These are phyloP conservation scores for Venturia aucupariae DNA, from an alignment of 2,329 filamentous ascomycete genomes.

Conservation along the genomic window DNA sequence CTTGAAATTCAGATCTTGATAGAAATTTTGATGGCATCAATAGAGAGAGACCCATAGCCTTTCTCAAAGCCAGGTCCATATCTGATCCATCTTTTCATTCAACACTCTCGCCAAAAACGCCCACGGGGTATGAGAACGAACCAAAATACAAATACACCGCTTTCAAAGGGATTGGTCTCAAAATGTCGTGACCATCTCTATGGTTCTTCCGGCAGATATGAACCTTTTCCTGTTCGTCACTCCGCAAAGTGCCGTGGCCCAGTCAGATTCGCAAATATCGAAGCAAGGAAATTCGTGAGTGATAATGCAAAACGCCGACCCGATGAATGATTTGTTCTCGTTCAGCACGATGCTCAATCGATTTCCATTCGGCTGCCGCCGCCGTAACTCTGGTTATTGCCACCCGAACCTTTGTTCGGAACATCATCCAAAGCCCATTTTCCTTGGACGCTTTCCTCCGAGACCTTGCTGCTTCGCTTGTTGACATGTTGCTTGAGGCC, in stretches of 20 bases:
- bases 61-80: background rate
- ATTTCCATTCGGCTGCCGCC: slow-evolving; percentile 16
- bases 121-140: background rate
- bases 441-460: slow-evolving; percentile 32
- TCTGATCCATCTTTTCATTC: background rate
- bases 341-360: slow-evolving; percentile 6
- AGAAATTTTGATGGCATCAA: background rate
- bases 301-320: slow-evolving; percentile 1
- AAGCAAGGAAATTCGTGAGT: slow-evolving; percentile 3
- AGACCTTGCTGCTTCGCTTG: slow-evolving; percentile 32
- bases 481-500: slow-evolving; percentile 82
- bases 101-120: background rate
- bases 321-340: background rate
- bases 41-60: too few relatives aligned
- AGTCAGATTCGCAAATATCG: background rate
- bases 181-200: background rate
- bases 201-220: background rate
- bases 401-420: slow-evolving; percentile 35
- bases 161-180: background rate
- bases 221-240: background rate
- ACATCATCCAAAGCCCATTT: slow-evolving; percentile 39
- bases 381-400: background rate
- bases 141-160: background rate
- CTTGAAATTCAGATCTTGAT: background rate
- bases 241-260: background rate